A percentile compares a stretch with the other conserved stretches of the same genome.
Evolutionary conservation across 345 rosid species (phyloP).

Genomic region (Heritiera fomes): DNA sequence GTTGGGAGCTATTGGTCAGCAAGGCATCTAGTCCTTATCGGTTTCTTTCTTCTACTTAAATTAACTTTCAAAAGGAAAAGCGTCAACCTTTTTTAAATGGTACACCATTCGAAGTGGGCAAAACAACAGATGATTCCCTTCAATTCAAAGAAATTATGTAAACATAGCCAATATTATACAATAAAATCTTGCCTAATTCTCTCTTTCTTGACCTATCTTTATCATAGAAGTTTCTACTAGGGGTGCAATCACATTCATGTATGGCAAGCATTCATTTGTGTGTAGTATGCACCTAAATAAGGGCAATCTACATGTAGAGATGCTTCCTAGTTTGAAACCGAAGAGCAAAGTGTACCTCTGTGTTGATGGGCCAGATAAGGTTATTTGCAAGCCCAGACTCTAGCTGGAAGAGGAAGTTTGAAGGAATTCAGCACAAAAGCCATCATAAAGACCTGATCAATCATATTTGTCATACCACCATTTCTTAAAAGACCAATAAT

Average conservation of each 20-base stretch:
- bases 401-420: neutral
- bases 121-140: constrained; percentile 34
- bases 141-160: neutral
- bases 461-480: neutral
- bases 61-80: constrained; percentile 24
- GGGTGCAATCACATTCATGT: neutral
- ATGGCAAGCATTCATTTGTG: neutral
- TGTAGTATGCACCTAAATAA: neutral
- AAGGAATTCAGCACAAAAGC: neutral
- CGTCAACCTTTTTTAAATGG: neutral
- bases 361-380: neutral
- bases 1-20: constrained; percentile 14
- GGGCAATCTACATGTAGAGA: neutral
- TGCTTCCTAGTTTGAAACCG: neutral
- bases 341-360: neutral
- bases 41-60: constrained; percentile 28
- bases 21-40: constrained; percentile 27
- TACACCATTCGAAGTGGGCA: neutral
- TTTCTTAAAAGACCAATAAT: neutral
- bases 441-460: neutral
- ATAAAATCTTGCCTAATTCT: neutral
- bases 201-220: neutral
- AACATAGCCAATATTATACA: neutral
- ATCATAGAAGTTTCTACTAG: neutral
- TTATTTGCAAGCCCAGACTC: neutral